Evolutionary conservation across 2,329 filamentous ascomycete genomes (phyloP).

Genomic region (Monosporascus sp.): DNA sequence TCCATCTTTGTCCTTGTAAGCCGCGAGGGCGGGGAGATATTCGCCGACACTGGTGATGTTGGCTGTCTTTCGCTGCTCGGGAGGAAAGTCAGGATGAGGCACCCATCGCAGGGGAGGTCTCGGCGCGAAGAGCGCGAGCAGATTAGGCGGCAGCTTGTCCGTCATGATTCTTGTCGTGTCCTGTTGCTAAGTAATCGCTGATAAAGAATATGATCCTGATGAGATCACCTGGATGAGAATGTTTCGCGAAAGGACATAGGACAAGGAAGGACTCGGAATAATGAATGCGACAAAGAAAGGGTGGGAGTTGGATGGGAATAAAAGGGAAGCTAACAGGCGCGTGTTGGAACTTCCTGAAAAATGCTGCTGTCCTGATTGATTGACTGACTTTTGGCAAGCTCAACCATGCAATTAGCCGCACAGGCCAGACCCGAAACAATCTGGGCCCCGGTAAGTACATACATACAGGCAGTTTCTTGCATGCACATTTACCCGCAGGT

Average conservation of each 20-base stretch:
- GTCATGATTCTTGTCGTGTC: constrained; percentile 62
- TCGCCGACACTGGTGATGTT: constrained; percentile 67
- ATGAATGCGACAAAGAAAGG: constrained; percentile 10
- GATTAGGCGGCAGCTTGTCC: constrained; percentile 88
- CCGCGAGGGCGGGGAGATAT: constrained; percentile 66
- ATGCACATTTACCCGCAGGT: too few relatives aligned
- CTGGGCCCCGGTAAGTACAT: not conserved
- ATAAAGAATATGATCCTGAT: not conserved
- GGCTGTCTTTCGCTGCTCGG: constrained; percentile 74
- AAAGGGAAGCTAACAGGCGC: constrained; percentile 9
- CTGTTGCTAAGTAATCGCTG: not conserved
- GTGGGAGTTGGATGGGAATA: not conserved
- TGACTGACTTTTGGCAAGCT: not conserved
- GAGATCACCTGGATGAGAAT: not conserved
- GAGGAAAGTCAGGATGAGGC: constrained; percentile 73
- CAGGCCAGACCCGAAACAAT: not conserved
- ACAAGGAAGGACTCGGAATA: constrained; percentile 11
- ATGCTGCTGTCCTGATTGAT: not conserved
- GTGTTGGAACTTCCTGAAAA: not conserved
- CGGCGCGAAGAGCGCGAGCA: constrained; percentile 90
- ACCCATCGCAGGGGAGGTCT: constrained; percentile 89
- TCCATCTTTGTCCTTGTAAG: constrained; percentile 71
- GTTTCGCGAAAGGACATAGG: not conserved
- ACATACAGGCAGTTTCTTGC: not conserved
- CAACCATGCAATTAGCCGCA: not conserved